Conservation (phyloP, 805 yeast species). For the Myxozyma vanderwaltii region DNA sequence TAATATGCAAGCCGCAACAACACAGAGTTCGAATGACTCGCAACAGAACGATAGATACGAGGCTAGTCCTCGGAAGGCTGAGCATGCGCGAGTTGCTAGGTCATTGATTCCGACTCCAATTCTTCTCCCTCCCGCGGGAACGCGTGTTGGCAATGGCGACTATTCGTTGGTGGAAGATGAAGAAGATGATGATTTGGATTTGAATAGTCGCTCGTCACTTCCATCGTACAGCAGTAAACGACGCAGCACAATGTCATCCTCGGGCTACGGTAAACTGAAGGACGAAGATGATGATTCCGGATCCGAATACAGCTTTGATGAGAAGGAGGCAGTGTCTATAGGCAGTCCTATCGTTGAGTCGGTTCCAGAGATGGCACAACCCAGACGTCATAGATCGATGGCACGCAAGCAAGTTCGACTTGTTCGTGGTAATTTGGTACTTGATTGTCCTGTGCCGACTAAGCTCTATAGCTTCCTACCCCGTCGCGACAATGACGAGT, state of each 20-base stretch:
- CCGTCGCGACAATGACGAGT: conserved; percentile 86
- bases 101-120: conserved; percentile 9
- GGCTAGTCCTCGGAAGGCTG: not conserved
- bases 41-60: not conserved
- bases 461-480: conserved; percentile 84
- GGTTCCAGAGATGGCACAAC: conserved; percentile 31
- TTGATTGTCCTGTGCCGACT: conserved; percentile 93
- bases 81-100: not conserved
- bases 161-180: conserved; percentile 7
- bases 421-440: conserved; percentile 77
- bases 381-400: conserved; percentile 62
- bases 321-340: conserved; percentile 12
- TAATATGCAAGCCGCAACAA: not conserved
- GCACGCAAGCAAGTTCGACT: conserved; percentile 74
- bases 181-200: conserved; percentile 4
- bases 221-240: conserved; percentile 35
- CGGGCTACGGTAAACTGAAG: conserved; percentile 8
- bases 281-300: conserved; percentile 15
- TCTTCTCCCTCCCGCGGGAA: conserved; percentile 5
- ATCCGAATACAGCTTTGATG: conserved; percentile 9
- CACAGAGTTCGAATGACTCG: not conserved
- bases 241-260: conserved; percentile 10
- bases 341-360: conserved; percentile 25
- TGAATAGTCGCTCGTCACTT: not conserved
- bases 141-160: not conserved